Evolutionary conservation across 208 protist species (phyloP).

Genomic region (Acanthamoeba polyphaga): DNA sequence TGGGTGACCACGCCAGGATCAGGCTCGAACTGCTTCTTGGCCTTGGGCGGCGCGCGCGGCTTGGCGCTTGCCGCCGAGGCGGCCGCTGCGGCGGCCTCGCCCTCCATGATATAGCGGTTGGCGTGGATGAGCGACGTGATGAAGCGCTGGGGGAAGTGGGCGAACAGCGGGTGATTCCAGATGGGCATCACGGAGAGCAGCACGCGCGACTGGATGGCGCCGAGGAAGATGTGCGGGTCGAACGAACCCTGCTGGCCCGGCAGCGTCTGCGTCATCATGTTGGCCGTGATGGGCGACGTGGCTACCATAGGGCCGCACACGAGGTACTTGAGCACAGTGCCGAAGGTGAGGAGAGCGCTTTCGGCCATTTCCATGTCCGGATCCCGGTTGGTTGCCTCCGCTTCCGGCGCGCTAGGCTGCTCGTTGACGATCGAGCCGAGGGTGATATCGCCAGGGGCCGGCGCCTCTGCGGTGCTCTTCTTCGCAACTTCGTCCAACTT

Average conservation of each 20-base stretch:
- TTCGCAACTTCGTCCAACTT: background rate
- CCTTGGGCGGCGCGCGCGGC: constrained; percentile 19
- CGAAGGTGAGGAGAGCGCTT: constrained; percentile 59
- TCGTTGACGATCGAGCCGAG: constrained; percentile 18
- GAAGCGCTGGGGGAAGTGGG: constrained; percentile 67
- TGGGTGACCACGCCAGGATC: constrained; percentile 37
- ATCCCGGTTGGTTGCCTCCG: background rate
- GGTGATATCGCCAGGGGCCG: background rate
- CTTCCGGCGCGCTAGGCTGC: background rate
- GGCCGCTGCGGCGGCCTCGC: background rate
- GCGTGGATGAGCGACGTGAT: constrained; percentile 70
- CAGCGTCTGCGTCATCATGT: constrained; percentile 66
- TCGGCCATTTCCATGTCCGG: constrained; percentile 44
- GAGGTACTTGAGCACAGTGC: constrained; percentile 64
- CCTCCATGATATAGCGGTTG: constrained; percentile 67
- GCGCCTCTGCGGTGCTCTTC: background rate
- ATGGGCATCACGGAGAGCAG: constrained; percentile 58
- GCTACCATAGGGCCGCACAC: constrained; percentile 55
- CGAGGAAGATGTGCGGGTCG: constrained; percentile 66
- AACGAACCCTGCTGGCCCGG: constrained; percentile 63
- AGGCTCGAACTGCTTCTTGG: constrained; percentile 58
- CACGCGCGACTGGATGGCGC: constrained; percentile 14
- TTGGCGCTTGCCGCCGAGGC: background rate
- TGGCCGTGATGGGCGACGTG: constrained; percentile 33
- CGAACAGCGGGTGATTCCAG: constrained; percentile 59